Evolutionary conservation across 345 rosid species (phyloP), one percentile per base, ranked within the genome.

Genomic region (Bretschneidera sinensis): DNA sequence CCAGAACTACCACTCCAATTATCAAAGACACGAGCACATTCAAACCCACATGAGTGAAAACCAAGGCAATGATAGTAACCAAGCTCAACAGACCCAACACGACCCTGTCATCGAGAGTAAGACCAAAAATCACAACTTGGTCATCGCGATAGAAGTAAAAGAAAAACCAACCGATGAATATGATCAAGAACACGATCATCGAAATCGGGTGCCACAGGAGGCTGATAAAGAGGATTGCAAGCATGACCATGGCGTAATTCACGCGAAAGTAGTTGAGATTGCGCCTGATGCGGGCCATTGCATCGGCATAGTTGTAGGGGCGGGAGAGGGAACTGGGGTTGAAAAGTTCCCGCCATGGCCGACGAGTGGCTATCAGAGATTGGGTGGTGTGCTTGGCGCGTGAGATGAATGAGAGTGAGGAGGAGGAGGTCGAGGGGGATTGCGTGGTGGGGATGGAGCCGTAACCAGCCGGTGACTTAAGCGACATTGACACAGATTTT

Each of bases 131-230:
- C 59, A 79, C 83, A 54, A 92, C 64, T 0, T 87, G 82, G 15
- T 72, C 82, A 25, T 86, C 91, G 35, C 89, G 85, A 4, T 72
- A 78, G 80, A 92, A 85, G 70, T 87, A 92, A 14, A 92, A 74
- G 61, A 79, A 79, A 71, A 83, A 79, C 98, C 98, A 89, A 0
- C 76, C 86, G 55, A 84, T 19, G 77, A 83, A 87, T 39, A 81
- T 76, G 57, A 79, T 31, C 51, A 87, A 56, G 28, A 89, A 87
- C 6, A 89, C 84, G 57, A 84, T 75, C 83, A 92, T 74, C 0
- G 98, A 87, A 24, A 76, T 43, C 0, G 98, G 97, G 56, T 89
- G 96, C 83, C 89, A 89, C 17, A 92, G 63, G 31, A 92, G 76
- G 75, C 91, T 81, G 15, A 84, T 73, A 68, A 92, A 92, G 63